phyloP scores from a whole-genome alignment of 768 basidiomycete genomes.

The Boletus sp. region DNA sequence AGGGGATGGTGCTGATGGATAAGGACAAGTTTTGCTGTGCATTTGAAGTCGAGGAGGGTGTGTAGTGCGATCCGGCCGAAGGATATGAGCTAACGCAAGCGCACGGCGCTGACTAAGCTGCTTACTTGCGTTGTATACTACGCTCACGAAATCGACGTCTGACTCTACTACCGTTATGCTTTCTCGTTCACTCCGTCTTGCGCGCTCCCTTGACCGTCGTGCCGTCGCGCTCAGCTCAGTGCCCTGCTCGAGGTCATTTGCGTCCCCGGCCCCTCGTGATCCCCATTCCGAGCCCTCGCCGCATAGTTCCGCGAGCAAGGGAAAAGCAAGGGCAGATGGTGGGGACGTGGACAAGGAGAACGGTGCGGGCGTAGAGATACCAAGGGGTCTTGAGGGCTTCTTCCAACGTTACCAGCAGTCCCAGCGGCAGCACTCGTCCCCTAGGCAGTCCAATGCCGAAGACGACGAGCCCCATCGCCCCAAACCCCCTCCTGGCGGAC shows the following conservation, averaged over 20 bases:
- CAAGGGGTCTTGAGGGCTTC: constrained; percentile 75
- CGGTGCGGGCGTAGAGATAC: constrained; percentile 40
- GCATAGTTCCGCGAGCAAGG: constrained; percentile 25
- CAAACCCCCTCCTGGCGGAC: constrained; percentile 46
- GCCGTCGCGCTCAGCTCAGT: constrained; percentile 34
- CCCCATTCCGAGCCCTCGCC: constrained; percentile 28
- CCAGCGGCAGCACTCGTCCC: constrained; percentile 31
- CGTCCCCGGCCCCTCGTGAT: constrained; percentile 43
- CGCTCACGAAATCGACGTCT: neutral
- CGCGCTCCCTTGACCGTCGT: constrained; percentile 43
- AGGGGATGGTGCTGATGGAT: constrained; percentile 72
- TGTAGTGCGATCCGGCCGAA: neutral
- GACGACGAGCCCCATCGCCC: constrained; percentile 35
- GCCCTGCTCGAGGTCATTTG: constrained; percentile 42
- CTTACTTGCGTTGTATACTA: neutral
- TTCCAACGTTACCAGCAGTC: constrained; percentile 63
- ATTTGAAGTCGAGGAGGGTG: constrained; percentile 64
- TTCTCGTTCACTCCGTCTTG: constrained; percentile 58
- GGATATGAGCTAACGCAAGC: too few species aligned
- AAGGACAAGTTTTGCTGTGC: constrained; percentile 83
- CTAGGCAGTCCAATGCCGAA: constrained; percentile 28
- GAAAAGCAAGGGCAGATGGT: constrained; percentile 35
- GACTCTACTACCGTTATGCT: constrained; percentile 48
- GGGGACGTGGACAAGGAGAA: constrained; percentile 32
- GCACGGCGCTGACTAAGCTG: constrained; percentile 20